A percentile compares a stretch with the other conserved stretches of the same genome.
Conservation (phyloP, 2,329 filamentous ascomycete genomes). For the Tolypocladium capitatum region DNA sequence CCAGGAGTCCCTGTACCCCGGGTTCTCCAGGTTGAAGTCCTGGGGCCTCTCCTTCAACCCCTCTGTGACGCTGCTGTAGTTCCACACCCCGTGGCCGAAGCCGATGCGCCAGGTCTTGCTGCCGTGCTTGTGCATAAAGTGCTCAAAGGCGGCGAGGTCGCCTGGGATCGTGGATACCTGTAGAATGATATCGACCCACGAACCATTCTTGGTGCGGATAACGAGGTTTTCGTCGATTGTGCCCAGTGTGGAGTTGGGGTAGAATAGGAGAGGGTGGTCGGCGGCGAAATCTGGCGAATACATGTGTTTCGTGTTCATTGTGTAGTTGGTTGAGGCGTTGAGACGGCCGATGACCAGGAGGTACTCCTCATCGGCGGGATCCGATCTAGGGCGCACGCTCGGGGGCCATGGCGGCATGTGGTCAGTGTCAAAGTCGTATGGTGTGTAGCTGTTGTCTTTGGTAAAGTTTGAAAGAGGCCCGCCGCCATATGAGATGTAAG, state of each 20-base stretch:
- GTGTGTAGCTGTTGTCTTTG: neutral
- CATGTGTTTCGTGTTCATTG: neutral
- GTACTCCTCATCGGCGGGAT: neutral
- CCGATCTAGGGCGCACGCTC: neutral
- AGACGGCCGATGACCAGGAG: neutral
- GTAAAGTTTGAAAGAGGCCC: neutral
- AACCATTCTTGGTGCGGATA: slow-evolving; percentile 11
- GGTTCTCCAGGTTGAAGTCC: slow-evolving; percentile 29
- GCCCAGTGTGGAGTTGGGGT: neutral
- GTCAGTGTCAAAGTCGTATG: neutral
- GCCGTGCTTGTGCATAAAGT: slow-evolving; percentile 31
- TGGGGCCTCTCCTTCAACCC: slow-evolving; percentile 20
- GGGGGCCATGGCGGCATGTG: slow-evolving; percentile 1
- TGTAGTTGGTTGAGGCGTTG: neutral
- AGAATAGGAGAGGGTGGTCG: slow-evolving; percentile 2
- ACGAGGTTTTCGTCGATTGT: slow-evolving; percentile 2
- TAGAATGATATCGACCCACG: slow-evolving; percentile 25
- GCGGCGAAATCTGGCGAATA: slow-evolving; percentile 1
- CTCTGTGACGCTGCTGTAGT: slow-evolving; percentile 26
- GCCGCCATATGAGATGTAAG: neutral
- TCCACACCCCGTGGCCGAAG: slow-evolving; percentile 20
- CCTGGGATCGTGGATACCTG: slow-evolving; percentile 8
- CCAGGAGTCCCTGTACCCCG: slow-evolving; percentile 25
- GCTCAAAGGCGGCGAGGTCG: neutral
- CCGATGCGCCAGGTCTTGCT: slow-evolving; percentile 33